Conservation (phyloP, 2,329 filamentous ascomycete genomes). For the Ophiognomonia clavigignenti-juglandacearum region DNA sequence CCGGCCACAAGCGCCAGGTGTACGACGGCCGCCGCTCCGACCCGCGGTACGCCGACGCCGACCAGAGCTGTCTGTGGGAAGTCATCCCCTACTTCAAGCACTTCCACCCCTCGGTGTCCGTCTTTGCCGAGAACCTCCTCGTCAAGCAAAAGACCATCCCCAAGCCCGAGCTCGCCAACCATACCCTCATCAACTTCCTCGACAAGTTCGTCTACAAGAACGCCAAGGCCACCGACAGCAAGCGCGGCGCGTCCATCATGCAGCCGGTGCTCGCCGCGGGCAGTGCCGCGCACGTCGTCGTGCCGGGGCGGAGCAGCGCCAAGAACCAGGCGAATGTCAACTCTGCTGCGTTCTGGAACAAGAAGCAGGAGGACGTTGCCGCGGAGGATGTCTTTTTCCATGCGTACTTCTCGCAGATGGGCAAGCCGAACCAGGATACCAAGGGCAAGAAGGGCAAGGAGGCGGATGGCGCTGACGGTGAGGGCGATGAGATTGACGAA, state of each 20-base stretch:
- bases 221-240: slow-evolving; percentile 64
- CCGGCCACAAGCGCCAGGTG: slow-evolving; percentile 20
- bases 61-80: slow-evolving; percentile 91
- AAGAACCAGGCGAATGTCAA: slow-evolving; percentile 56
- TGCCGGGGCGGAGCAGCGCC: slow-evolving; percentile 43
- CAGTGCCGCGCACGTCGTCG: slow-evolving; percentile 51
- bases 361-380: slow-evolving; percentile 80
- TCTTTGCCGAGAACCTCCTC: slow-evolving; percentile 73
- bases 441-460: slow-evolving; percentile 32
- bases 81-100: slow-evolving; percentile 71
- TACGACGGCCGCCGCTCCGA: slow-evolving; percentile 92
- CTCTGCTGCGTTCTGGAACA: slow-evolving; percentile 84
- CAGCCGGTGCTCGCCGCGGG: slow-evolving; percentile 66
- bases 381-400: slow-evolving; percentile 98
- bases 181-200: slow-evolving; percentile 90
- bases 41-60: slow-evolving; percentile 89
- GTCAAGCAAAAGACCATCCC: slow-evolving; percentile 66
- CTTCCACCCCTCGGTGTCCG: slow-evolving; percentile 87
- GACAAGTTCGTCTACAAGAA: slow-evolving; percentile 99
- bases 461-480: slow-evolving; percentile 41
- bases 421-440: slow-evolving; percentile 54
- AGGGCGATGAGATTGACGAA: slow-evolving; percentile 57
- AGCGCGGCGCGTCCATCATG: slow-evolving; percentile 89
- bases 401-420: slow-evolving; percentile 80
- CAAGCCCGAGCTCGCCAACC: slow-evolving; percentile 85